Conservation (phyloP, 768 basidiomycete species). For the Russula ochroleuca region DNA sequence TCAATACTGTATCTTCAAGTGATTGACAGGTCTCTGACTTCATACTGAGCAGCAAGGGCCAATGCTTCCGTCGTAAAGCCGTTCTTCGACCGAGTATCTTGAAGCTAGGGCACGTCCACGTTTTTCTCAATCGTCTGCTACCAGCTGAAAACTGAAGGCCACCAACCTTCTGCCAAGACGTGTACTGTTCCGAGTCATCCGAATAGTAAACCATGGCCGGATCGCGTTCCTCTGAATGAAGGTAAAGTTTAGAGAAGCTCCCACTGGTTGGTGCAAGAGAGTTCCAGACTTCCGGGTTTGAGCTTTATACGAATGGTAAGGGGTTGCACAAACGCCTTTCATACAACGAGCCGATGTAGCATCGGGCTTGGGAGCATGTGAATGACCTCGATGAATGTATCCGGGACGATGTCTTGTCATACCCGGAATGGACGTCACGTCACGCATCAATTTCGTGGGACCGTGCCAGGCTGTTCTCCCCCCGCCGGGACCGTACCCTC, state of each 20-base stretch:
- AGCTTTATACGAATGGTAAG: conserved; percentile 1
- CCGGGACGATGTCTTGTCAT: not conserved
- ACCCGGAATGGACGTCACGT: not conserved
- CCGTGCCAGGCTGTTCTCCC: not conserved
- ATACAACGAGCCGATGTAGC: not conserved
- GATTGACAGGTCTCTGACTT: conserved; percentile 17
- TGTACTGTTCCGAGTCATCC: conserved; percentile 16
- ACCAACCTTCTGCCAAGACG: conserved; percentile 16
- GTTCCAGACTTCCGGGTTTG: not conserved
- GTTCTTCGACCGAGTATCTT: conserved; percentile 2
- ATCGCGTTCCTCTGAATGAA: not conserved
- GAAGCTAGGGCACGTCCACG: conserved; percentile 1
- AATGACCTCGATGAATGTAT: not conserved
- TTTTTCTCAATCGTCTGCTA: not conserved
- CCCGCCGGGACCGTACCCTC: not conserved
- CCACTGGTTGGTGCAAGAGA: not conserved
- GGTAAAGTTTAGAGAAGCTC: not conserved
- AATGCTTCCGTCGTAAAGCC: conserved; percentile 13
- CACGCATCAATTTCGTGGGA: not conserved
- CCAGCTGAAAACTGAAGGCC: not conserved
- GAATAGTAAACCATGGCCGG: conserved; percentile 14
- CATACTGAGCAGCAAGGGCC: conserved; percentile 14
- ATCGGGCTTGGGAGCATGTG: not conserved
- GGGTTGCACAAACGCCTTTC: not conserved
- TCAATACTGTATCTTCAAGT: not conserved